Percentiles rank a stretch among this genome's conserved stretches.
Conservation (phyloP, 169 alveolate species). For the Plasmodium yoelii region DNA sequence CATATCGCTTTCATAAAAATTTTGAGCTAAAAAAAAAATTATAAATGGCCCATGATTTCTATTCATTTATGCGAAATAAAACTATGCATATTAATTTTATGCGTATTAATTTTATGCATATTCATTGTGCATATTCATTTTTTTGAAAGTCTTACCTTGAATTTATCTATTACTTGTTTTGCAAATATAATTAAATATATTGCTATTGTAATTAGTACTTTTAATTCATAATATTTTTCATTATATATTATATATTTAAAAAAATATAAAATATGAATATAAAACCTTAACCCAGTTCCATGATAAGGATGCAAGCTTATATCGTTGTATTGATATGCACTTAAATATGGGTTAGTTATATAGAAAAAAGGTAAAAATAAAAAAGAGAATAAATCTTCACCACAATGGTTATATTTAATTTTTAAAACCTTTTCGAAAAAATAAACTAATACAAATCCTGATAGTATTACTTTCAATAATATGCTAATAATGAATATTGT, state of each 20-base stretch:
- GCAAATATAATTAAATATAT: constrained; percentile 37
- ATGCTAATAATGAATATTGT: constrained; percentile 34
- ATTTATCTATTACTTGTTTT: constrained; percentile 29
- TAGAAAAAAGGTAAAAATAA: constrained; percentile 53
- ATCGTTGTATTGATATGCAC: constrained; percentile 52
- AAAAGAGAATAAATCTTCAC: constrained; percentile 52
- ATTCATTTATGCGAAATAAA: background rate
- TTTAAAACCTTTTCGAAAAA: constrained; percentile 63
- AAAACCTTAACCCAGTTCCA: constrained; percentile 62
- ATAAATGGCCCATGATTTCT: background rate
- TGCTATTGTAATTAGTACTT: constrained; percentile 39
- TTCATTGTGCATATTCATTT: too few relatives aligned
- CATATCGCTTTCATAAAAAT: constrained; percentile 50
- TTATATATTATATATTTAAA: constrained; percentile 24
- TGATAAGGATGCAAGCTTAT: constrained; percentile 67
- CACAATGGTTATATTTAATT: constrained; percentile 44
- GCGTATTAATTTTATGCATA: too few relatives aligned
- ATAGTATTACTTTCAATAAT: constrained; percentile 14
- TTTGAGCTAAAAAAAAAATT: constrained; percentile 8
- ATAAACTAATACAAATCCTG: constrained; percentile 52
- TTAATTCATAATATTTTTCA: constrained; percentile 50
- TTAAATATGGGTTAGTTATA: constrained; percentile 55
- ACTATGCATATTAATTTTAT: background rate
- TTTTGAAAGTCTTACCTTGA: constrained; percentile 34
- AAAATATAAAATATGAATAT: constrained; percentile 37